Evolutionary conservation across 306 rosid genomes (phyloP), one percentile per base, ranked within the genome.

Genomic region (Boehmeria nivea): DNA sequence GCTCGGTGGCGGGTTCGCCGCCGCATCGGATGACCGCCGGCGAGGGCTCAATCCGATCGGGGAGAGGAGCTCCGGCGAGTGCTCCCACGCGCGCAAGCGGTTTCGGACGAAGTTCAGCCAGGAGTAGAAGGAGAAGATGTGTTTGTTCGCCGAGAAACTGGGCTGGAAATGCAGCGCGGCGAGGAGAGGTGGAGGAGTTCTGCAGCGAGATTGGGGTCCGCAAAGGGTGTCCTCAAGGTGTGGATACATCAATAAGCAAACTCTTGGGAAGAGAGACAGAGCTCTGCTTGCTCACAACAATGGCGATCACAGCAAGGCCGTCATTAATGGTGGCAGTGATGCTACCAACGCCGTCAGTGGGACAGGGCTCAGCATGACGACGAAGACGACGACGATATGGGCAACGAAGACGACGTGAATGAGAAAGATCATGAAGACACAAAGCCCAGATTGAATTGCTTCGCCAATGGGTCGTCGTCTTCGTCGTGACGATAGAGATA

Each of bases 171-270:
- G 86, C 81, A 75, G 12, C 86, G 70, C 46, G 63, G 81, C 17
- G 87, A 79, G 12, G 84, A 83, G 48, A 75, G 42, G 84, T 86
- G 13, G 81, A 81, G 51, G 77, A 83, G 11, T 89, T 89, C 42
- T 89, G 97, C 48, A 72, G 66, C 9, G 90, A 86, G 43, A 26
- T 89, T 21, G 90, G 90, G 34, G 82, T 89, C 15, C 45, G 84
- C 1, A 82, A 78, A 63, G 76, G 82, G n/a, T n/a, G 94, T 83
- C 9, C 79, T 86, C 71, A 89, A 80, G 68, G 90, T 86, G 39
- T 89, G 97, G 97, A 89, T 89, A 86, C 67, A 89, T 86, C 42
- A 89, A 89, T 75, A 89, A 89, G 81, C 78, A 83, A 73, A 72
- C 55, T n/a, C 49, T 68, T 1, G 72, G 72, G 72, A 85, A 74